Conservation (phyloP, 331 rosid species). For the Prunus yedoensis region DNA sequence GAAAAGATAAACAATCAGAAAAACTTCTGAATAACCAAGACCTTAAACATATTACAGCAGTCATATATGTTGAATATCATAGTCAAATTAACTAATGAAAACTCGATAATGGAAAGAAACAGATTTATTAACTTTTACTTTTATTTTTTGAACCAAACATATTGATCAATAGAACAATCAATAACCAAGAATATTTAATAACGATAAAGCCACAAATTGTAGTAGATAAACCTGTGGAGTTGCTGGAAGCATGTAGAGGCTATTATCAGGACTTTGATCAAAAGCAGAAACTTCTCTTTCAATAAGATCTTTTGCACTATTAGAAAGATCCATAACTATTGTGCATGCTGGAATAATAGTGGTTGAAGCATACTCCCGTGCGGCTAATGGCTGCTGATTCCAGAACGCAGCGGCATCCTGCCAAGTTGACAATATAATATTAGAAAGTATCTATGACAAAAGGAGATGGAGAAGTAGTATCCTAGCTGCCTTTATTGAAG, state of each 20-base stretch:
- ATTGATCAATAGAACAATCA: neutral
- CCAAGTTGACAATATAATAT: constrained; percentile 25
- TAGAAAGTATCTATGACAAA: neutral
- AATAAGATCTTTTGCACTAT: constrained; percentile 71
- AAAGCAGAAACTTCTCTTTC: constrained; percentile 93
- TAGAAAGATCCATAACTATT: constrained; percentile 64
- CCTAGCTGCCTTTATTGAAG: neutral
- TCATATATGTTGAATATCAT: neutral
- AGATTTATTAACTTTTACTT: neutral
- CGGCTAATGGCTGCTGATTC: constrained; percentile 91
- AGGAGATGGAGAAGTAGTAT: neutral
- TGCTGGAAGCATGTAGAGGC: constrained; percentile 95
- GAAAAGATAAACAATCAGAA: neutral
- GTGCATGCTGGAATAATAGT: constrained; percentile 92
- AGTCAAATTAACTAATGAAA: neutral
- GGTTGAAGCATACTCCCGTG: constrained; percentile 86
- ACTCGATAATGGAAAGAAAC: neutral
- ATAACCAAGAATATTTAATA: constrained; percentile 1
- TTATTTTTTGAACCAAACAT: neutral
- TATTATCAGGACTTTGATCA: constrained; percentile 92
- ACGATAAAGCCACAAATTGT: constrained; percentile 13
- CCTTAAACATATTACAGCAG: neutral
- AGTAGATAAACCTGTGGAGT: constrained; percentile 74
- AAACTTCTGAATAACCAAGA: neutral
- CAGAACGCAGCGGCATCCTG: constrained; percentile 94